Conservation (phyloP, 306 rosid species). For the Dryas octopetala region DNA sequence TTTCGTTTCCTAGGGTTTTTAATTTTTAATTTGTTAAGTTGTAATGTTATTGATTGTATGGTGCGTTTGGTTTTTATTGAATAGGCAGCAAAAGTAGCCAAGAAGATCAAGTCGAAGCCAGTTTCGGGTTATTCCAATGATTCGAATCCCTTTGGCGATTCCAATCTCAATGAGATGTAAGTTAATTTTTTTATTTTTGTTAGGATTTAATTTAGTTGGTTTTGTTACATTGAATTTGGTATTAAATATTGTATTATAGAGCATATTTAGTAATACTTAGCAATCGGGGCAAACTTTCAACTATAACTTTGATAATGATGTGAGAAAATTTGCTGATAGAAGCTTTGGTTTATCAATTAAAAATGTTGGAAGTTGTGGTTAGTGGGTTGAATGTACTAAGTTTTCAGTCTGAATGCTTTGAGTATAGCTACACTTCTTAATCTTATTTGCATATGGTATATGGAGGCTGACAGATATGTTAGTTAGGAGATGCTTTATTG, state of each 20-base stretch:
- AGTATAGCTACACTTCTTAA: background rate
- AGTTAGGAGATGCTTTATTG: background rate
- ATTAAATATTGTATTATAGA: background rate
- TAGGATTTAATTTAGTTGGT: slow-evolving; percentile 1
- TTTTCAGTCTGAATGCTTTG: background rate
- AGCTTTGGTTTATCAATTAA: background rate
- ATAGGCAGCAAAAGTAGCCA: slow-evolving; percentile 67
- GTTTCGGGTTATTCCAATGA: slow-evolving; percentile 89
- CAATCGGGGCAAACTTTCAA: background rate
- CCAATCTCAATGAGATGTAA: slow-evolving; percentile 88
- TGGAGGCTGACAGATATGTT: background rate
- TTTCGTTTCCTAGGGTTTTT: slow-evolving; percentile 1
- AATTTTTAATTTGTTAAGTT: background rate
- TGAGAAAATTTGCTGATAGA: background rate
- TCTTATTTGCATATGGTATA: background rate
- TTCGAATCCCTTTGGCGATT: slow-evolving; percentile 92
- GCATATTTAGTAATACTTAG: background rate
- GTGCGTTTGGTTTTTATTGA: background rate
- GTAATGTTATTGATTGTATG: slow-evolving; percentile 1
- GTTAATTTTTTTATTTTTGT: slow-evolving; percentile 13
- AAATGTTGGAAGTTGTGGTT: too few species aligned
- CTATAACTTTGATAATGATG: background rate
- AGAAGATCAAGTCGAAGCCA: slow-evolving; percentile 61
- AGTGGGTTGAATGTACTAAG: background rate
- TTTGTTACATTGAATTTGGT: background rate